Evolutionary conservation across 345 rosid species (phyloP).

Genomic region (Streptanthus diversifolius): DNA sequence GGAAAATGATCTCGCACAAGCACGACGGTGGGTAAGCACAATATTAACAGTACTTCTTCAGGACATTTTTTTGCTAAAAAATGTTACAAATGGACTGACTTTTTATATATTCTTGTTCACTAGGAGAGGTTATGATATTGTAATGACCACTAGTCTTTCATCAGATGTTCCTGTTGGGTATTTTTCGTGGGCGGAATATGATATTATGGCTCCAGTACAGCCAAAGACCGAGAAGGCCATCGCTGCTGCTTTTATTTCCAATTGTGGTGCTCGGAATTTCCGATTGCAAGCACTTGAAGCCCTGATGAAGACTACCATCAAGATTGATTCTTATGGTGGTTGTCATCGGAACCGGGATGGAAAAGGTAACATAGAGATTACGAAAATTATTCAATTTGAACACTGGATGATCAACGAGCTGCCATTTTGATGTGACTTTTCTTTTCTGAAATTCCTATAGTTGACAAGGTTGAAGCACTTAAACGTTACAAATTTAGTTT

Average conservation of each 20-base stretch:
- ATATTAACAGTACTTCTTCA: conserved; percentile 29
- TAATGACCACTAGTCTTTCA: conserved; percentile 97
- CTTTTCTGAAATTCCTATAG: conserved; percentile 39
- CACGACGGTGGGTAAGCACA: conserved; percentile 99
- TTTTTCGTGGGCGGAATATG: conserved; percentile 98
- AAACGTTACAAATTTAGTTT: conserved; percentile 85
- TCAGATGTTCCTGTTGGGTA: conserved; percentile 99
- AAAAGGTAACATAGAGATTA: conserved; percentile 41
- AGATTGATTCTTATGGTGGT: conserved; percentile 86
- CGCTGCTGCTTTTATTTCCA: conserved; percentile 98
- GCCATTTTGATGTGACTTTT: background rate
- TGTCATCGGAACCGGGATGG: conserved; percentile 86
- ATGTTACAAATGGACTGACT: background rate
- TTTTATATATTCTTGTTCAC: background rate
- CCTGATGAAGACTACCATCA: conserved; percentile 53
- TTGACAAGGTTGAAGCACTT: conserved; percentile 83
- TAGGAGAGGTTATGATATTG: conserved; percentile 70
- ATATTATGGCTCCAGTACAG: conserved; percentile 85
- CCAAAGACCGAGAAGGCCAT: conserved; percentile 78
- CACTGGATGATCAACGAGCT: background rate
- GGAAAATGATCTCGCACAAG: conserved; percentile 60
- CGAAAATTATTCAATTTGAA: background rate
- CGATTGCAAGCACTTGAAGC: conserved; percentile 80
- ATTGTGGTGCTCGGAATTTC: conserved; percentile 87
- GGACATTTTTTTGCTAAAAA: conserved; percentile 10